Evolutionary conservation across 768 basidiomycete species (phyloP), one percentile per base, ranked within the genome.

Genomic region (Pleurotus cornucopiae): DNA sequence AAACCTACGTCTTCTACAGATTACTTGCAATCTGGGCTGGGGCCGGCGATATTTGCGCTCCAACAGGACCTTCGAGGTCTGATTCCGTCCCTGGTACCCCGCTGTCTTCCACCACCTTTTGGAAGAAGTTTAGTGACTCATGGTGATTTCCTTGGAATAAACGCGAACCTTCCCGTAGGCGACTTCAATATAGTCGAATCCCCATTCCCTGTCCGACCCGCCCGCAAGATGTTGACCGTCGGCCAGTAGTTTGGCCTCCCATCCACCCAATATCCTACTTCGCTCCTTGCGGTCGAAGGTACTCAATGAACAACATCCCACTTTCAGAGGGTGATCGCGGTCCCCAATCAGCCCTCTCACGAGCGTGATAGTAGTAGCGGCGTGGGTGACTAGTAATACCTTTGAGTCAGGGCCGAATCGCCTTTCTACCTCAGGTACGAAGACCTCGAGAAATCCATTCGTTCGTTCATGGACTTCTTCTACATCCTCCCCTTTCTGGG

Each of bases 301-400:
- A 0, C 86, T 83, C 55, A 94, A 55, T 1, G 89, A 83, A 63
- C 89, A 90, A 63, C 89, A 91, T n/a, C 89, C 90, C 1, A 85
- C 81, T 53, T 84, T 73, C 45, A 91, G 62, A 14, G 78, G 75
- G 34, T 86, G 45, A 1, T 72, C 66, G 26, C 77, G 73, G 44
- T 85, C 75, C 3, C 81, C 82, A 6, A 82, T 57, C 38, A 93
- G 76, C 49, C 75, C 78, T 58, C 84, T 75, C 20, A 78, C 76
- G 37, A 93, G 76, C 16, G 84, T 80, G 61, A 91, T 88, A 57
- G 78, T 72, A 14, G 89, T 86, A 5, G 89, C 92, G 0, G 88
- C 89, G 64, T 94, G 91, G 56, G 81, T 83, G 57, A 90, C 75
- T 18, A 94, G 69, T 41, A 92, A 64, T 7, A 91, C 69, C 34